These are phyloP conservation scores for Fraxinus albicans DNA, from an alignment of 305 asterid genomes.

Conservation along the genomic window DNA sequence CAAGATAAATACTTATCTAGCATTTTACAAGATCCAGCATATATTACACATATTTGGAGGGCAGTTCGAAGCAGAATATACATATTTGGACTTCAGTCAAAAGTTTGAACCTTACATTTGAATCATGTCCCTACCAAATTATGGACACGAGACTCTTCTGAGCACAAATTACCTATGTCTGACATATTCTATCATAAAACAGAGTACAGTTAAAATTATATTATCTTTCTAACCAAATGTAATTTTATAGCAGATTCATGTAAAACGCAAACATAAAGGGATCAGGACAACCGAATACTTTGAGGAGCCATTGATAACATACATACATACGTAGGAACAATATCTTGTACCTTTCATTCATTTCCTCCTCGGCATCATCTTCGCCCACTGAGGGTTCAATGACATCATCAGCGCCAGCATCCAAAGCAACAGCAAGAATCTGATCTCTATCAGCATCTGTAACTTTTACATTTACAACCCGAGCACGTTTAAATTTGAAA, in stretches of 20 bases:
- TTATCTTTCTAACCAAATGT: neutral
- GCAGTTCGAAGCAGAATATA: neutral
- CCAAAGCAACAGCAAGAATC: slow-evolving; percentile 76
- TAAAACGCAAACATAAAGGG: neutral
- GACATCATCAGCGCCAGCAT: slow-evolving; percentile 87
- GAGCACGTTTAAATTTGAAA: slow-evolving; percentile 83
- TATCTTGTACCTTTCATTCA: slow-evolving; percentile 48
- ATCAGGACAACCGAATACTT: neutral
- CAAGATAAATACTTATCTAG: neutral
- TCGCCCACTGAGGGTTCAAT: slow-evolving; percentile 67
- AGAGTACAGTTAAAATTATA: neutral
- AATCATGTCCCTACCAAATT: neutral
- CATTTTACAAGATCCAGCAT: neutral
- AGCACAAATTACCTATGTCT: neutral
- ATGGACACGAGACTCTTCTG: neutral
- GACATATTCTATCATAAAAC: neutral
- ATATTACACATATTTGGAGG: neutral
- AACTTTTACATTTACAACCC: slow-evolving; percentile 70
- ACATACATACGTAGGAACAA: neutral
- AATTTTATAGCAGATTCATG: neutral
- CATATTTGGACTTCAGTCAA: neutral
- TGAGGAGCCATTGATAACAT: neutral
- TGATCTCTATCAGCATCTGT: slow-evolving; percentile 65
- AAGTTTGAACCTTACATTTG: neutral
- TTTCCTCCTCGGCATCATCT: slow-evolving; percentile 64